Evolutionary conservation across 2,329 filamentous ascomycete genomes (phyloP), one percentile per base, ranked within the genome.

Genomic region (Phyllosticta citrichinensis): DNA sequence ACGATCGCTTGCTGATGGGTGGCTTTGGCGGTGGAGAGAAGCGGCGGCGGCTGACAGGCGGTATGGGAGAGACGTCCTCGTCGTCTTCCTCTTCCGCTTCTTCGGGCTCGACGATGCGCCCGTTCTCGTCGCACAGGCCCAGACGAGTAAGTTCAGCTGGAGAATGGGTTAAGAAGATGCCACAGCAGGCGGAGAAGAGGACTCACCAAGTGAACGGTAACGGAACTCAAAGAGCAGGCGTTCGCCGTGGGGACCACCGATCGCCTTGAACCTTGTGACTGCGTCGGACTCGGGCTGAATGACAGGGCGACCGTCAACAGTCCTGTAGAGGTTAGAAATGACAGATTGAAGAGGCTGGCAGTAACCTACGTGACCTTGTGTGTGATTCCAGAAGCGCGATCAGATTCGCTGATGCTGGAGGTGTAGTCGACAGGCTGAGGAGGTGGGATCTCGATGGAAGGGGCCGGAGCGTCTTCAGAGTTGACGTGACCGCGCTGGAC

Each of bases 401-500:
- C 55, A 8, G 17, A 17, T 11, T 11, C 11, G 12, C 27, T 47
- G 55, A 54, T 50, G 14, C 12, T n/a, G 5, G 47, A 14, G 27
- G 40, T 33, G 9, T 55, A 52, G 11, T 19, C 50, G 9, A 54
- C 25, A n/a, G 30, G 47, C 51, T 56, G 47, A 5, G 20, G 27
- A 5, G 52, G 40, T 2, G 27, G 5, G 27, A 10, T 27, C 53
- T 5, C 25, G 14, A 3, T 1, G 8, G 17, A 30, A 12, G 19
- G 22, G 17, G 2, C 53, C 47, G n/a, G 19, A 19, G 27, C 27
- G 6, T 30, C 27, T 30, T 6, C 27, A 30, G 27, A 30, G n/a
- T 61, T 50, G 22, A 47, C 25, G 10, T 27, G 35, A 3, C 60
- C 60, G 22, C 60, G 60, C 55, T 61, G 60, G 33, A 61, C 33